A percentile compares a stretch with the other conserved stretches of the same genome.
These are phyloP conservation scores for Alternaria sp. DNA, from an alignment of 2,329 filamentous ascomycete species.

Conservation along the genomic window DNA sequence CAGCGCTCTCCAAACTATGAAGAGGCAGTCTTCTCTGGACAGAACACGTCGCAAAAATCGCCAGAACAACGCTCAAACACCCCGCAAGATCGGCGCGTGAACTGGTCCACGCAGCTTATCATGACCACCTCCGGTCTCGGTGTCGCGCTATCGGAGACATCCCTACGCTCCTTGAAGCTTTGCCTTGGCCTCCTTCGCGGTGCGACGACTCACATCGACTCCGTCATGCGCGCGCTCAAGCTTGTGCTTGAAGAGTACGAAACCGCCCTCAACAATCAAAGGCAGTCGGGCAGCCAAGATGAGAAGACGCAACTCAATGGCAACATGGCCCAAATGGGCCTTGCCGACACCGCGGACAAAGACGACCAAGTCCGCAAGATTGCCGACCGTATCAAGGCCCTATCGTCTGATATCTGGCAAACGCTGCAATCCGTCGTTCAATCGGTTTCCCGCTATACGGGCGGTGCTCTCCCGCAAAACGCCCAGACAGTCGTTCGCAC, in stretches of 20 bases:
- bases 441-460: constrained; percentile 87
- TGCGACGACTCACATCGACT: constrained; percentile 82
- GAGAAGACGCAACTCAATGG: constrained; percentile 26
- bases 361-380: constrained; percentile 66
- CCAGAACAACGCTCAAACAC: constrained; percentile 29
- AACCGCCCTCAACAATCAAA: constrained; percentile 50
- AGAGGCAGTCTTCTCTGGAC: constrained; percentile 57
- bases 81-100: constrained; percentile 52
- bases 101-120: constrained; percentile 84
- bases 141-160: constrained; percentile 90
- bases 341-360: constrained; percentile 31
- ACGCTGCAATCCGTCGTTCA: constrained; percentile 80
- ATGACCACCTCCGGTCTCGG: constrained; percentile 91
- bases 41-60: constrained; percentile 35
- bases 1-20: constrained; percentile 78
- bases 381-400: constrained; percentile 77
- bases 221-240: constrained; percentile 77
- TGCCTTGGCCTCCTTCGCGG: constrained; percentile 82
- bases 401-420: constrained; percentile 58
- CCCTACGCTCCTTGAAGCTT: constrained; percentile 82
- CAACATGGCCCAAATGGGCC: constrained; percentile 27
- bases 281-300: constrained; percentile 26
- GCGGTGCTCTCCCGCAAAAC: constrained; percentile 90
- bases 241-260: constrained; percentile 84
- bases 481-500: constrained; percentile 82